phyloP scores from a whole-genome alignment of 2,329 filamentous ascomycete species.

The Dendryphion nanum region DNA sequence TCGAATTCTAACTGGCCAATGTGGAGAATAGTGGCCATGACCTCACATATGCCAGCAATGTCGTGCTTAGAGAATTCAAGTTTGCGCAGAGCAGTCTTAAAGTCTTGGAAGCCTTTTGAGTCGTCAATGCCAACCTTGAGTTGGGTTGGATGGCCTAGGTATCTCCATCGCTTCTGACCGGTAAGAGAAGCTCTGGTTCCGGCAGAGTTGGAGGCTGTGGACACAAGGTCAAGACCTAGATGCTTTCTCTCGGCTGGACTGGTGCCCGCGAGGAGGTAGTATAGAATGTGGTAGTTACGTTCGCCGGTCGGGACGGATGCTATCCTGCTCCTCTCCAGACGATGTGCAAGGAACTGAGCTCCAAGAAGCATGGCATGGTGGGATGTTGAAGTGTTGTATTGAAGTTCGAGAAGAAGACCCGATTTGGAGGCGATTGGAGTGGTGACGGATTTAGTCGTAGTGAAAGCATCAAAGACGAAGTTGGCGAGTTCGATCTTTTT shows the following conservation, averaged over 20 bases:
- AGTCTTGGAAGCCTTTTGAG: slow-evolving; percentile 90
- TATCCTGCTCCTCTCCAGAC: slow-evolving; percentile 87
- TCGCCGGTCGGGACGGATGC: slow-evolving; percentile 92
- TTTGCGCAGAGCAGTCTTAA: slow-evolving; percentile 92
- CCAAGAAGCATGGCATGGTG: slow-evolving; percentile 86
- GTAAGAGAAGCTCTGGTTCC: slow-evolving; percentile 55
- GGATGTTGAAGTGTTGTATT: slow-evolving; percentile 87
- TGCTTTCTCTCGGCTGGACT: slow-evolving; percentile 87
- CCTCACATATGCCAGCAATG: slow-evolving; percentile 95
- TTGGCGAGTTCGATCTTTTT: slow-evolving; percentile 90
- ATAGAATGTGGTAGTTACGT: slow-evolving; percentile 92
- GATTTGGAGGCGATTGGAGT: slow-evolving; percentile 95
- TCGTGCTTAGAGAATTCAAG: slow-evolving; percentile 90
- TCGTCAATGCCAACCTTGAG: slow-evolving; percentile 97
- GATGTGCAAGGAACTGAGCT: slow-evolving; percentile 90
- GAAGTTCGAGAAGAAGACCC: slow-evolving; percentile 91
- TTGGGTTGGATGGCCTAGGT: slow-evolving; percentile 92
- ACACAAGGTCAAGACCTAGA: slow-evolving; percentile 62
- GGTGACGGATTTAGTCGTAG: slow-evolving; percentile 94
- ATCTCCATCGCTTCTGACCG: slow-evolving; percentile 86
- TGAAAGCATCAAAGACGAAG: slow-evolving; percentile 94
- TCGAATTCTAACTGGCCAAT: slow-evolving; percentile 96
- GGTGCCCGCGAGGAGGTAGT: slow-evolving; percentile 91
- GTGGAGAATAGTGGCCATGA: slow-evolving; percentile 91
- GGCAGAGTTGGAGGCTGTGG: slow-evolving; percentile 53